Conservation (phyloP, 2,329 filamentous ascomycete genomes). For the Thielaviopsis populi region DNA sequence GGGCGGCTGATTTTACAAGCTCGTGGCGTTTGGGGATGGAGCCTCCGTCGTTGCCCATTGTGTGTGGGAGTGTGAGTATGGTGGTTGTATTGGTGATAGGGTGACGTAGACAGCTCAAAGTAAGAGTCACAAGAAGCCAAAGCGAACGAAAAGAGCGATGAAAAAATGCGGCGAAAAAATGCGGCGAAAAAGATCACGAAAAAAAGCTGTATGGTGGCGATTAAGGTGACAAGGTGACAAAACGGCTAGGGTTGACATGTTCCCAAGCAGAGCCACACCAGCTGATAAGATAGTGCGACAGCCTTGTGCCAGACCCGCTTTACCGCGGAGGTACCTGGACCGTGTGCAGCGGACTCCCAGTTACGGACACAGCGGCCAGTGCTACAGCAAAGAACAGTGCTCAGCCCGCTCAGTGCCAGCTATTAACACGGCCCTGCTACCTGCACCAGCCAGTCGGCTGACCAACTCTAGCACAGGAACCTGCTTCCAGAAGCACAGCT, state of each 20-base stretch:
- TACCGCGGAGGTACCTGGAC: neutral
- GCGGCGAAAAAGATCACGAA: too few relatives aligned
- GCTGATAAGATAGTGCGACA: conserved; percentile 3
- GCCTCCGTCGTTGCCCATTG: conserved; percentile 95
- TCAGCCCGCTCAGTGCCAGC: neutral
- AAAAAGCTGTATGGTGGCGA: too few relatives aligned
- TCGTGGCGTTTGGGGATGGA: conserved; percentile 92
- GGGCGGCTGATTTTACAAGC: conserved; percentile 85
- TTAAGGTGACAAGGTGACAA: neutral
- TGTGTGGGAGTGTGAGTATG: conserved; percentile 3
- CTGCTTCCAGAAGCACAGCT: conserved; percentile 1
- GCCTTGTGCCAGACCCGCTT: neutral
- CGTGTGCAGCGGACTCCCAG: neutral
- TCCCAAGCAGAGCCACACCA: neutral
- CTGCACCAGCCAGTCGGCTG: neutral
- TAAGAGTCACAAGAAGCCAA: too few relatives aligned
- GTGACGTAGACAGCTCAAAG: too few relatives aligned
- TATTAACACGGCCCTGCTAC: neutral
- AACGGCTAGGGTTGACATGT: neutral
- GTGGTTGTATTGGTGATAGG: too few relatives aligned
- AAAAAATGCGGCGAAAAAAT: too few relatives aligned
- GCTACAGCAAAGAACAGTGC: neutral
- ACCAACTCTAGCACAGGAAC: neutral
- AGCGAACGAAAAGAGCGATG: too few relatives aligned
- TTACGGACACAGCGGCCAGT: neutral